These are phyloP conservation scores for Clitocybe nebularis DNA, from an alignment of 1,284 basidiomycete genomes.

Conservation along the genomic window DNA sequence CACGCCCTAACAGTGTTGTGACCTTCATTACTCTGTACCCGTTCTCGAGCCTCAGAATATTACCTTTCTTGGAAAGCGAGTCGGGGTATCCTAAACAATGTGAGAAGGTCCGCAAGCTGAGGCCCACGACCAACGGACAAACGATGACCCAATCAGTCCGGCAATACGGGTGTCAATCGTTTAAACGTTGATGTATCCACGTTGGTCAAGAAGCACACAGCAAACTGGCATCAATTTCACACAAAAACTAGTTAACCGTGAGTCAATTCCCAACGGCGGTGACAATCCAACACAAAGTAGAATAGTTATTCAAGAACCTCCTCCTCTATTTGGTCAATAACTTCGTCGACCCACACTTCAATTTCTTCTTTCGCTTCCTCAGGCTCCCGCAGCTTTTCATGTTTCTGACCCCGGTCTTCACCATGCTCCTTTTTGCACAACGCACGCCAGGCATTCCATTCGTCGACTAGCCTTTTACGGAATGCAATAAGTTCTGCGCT, in stretches of 20 bases:
- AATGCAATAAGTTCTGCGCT: slow-evolving; percentile 91
- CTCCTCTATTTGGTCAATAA: slow-evolving; percentile 88
- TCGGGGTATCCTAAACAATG: slow-evolving; percentile 1
- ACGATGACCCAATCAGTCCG: slow-evolving; percentile 5
- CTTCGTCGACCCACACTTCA: slow-evolving; percentile 88
- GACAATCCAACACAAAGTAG: too few relatives aligned
- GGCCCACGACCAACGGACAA: slow-evolving; percentile 16
- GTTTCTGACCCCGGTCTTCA: slow-evolving; percentile 44
- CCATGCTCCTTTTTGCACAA: slow-evolving; percentile 21
- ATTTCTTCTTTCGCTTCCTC: slow-evolving; percentile 79
- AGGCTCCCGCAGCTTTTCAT: slow-evolving; percentile 34
- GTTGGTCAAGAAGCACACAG: slow-evolving; percentile 15
- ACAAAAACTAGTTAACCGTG: slow-evolving; percentile 3
- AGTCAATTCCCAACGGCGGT: slow-evolving; percentile 1
- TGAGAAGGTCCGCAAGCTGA: slow-evolving; percentile 7
- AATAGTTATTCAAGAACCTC: slow-evolving; percentile 50
- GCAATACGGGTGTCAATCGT: slow-evolving; percentile 13
- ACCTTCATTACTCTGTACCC: not conserved
- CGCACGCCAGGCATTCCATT: slow-evolving; percentile 96
- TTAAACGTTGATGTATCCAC: slow-evolving; percentile 20
- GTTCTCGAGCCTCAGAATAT: not conserved
- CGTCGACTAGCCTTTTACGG: slow-evolving; percentile 89
- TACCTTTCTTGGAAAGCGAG: slow-evolving; percentile 7
- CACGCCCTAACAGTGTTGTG: not conserved
- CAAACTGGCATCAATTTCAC: slow-evolving; percentile 14